Conservation (phyloP, 441 rosid genomes). For the Arabidopsis hybrid region DNA sequence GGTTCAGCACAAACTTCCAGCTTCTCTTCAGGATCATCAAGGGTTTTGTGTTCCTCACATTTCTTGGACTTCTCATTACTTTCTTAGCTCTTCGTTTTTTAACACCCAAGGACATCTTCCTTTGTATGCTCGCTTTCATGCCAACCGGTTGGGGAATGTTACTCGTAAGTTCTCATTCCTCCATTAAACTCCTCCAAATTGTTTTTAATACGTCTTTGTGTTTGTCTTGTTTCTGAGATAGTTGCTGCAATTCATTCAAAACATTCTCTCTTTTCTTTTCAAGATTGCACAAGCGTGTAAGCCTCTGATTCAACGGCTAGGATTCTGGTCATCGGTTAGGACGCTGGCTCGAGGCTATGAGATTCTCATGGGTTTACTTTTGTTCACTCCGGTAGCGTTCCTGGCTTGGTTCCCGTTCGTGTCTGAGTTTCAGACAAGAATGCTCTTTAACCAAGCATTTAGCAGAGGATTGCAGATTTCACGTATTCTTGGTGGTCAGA, state of each 20-base stretch:
- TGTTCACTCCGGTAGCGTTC: conserved; percentile 87
- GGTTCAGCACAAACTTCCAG: conserved; percentile 69
- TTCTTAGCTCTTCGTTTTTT: conserved; percentile 58
- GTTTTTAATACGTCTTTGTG: not conserved
- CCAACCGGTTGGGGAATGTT: conserved; percentile 89
- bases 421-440: conserved; percentile 88
- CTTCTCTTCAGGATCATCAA: conserved; percentile 71
- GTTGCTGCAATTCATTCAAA: not conserved
- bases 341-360: conserved; percentile 86
- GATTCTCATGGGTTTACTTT: conserved; percentile 76
- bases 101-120: conserved; percentile 57
- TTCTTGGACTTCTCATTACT: conserved; percentile 52
- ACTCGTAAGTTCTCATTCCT: conserved; percentile 53
- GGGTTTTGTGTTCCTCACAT: conserved; percentile 66
- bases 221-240: conserved; percentile 17
- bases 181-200: not conserved
- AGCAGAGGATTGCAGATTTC: conserved; percentile 94
- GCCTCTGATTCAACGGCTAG: conserved; percentile 61
- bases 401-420: conserved; percentile 96
- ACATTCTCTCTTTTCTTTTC: not conserved
- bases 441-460: conserved; percentile 97
- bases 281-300: conserved; percentile 92
- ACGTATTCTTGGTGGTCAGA: conserved; percentile 82
- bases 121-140: conserved; percentile 79
- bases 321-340: conserved; percentile 78